Conservation (phyloP, 345 rosid genomes). For the Populus nigra region DNA sequence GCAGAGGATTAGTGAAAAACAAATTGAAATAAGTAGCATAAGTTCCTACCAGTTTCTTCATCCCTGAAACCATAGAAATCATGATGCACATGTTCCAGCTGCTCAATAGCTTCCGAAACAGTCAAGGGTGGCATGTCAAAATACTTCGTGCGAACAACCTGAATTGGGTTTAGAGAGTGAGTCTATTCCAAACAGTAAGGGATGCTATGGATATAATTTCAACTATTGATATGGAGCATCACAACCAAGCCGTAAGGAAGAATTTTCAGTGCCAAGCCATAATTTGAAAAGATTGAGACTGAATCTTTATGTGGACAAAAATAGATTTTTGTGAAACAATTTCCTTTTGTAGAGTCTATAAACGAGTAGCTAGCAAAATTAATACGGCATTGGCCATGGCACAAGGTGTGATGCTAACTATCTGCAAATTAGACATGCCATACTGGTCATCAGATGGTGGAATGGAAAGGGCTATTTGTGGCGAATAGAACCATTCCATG, state of each 20-base stretch:
- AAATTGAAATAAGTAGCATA: background rate
- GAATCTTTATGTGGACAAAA: background rate
- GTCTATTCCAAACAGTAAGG: background rate
- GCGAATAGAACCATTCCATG: background rate
- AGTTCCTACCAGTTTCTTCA: conserved; percentile 75
- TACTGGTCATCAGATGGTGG: background rate
- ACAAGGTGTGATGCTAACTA: background rate
- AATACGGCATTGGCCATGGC: background rate
- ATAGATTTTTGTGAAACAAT: background rate
- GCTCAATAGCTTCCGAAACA: conserved; percentile 76
- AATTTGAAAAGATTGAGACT: background rate
- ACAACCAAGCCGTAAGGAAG: background rate
- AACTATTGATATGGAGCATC: background rate
- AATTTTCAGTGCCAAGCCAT: background rate
- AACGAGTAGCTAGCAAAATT: background rate
- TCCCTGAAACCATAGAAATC: conserved; percentile 87
- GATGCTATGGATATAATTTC: background rate
- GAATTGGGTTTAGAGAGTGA: background rate
- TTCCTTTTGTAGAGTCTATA: background rate
- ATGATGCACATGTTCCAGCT: conserved; percentile 76
- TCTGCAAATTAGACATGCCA: background rate
- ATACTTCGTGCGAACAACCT: conserved; percentile 85
- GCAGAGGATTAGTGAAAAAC: background rate
- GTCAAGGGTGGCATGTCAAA: conserved; percentile 95
- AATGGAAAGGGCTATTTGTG: background rate